Evolutionary conservation across 2,329 filamentous ascomycete genomes (phyloP), one percentile per base, ranked within the genome.

Genomic region (Talaromyces sp.): DNA sequence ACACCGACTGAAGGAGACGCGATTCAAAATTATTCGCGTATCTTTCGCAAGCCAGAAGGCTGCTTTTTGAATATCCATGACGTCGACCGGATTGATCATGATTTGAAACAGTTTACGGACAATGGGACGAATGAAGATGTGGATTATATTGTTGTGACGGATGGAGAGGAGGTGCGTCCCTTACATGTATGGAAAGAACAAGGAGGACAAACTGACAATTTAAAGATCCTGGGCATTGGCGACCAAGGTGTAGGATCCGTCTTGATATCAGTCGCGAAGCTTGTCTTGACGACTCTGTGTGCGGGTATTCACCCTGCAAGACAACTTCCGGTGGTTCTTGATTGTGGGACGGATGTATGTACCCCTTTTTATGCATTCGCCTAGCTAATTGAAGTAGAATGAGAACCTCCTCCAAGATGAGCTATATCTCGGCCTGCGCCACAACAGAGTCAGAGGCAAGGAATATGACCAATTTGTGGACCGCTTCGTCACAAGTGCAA

Each of bases 1-100:
- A 96, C 93, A 0, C 93, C 93, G 0, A 96, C 93, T 0, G 92
- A 96, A 78, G 92, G 91, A 8, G 91, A 96, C 47, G 93, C 93
- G 0, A 96, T 96, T 60, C 87, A 91, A 69, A 91, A 93, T 68
- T 96, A 91, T 73, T 95, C 91, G 0, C 81, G 88, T 0, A 76
- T 95, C 0, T 96, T 96, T 72, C 82, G 93, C 11, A 83, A 86
- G 19, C 91, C 92, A 0, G 90, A 94, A 69, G 93, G 93, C 0
- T 92, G 91, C 70, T 96, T 92, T 69, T 77, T 96, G 60, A 92
- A 90, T 70, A 90, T 96, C 58, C 81, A 87, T 19, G 86, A 93
- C 63, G 77, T 85, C 5, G 87, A 90, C 43, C 80, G 85, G 5
- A 85, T 96, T 1, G 84, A 89, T 38, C 81, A 88, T 54, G 85